Base-by-base conservation (phyloP, 805 yeast species). In the Ogataea pilisensis region DNA sequence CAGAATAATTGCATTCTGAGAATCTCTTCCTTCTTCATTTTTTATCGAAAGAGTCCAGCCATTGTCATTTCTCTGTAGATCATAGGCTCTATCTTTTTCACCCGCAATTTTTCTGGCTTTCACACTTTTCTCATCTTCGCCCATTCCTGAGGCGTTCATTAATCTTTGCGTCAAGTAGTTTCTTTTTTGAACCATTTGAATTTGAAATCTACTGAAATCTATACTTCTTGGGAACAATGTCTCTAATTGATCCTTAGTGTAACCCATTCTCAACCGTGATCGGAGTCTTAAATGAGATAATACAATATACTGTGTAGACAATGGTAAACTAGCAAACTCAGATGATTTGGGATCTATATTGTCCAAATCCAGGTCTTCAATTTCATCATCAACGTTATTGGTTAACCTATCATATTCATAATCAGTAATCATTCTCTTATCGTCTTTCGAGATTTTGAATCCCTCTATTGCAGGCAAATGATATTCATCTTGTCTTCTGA, bases 251-350 rank as follows among this genome's bases (percentile, higher is more conserved):
- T 85, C 89, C 42, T 89, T 86, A 0, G 91, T 72, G 56, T 85
- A 90, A 1, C 99, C 99, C 95, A 93, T 82, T 65, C 99, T 79
- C 58, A 93, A 72, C 43, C 99, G 68, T 0, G 97, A 90, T 46
- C 88, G 74, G 20, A 89, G 65, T 42, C 99, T 63, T 13, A 95
- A 72, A 44, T 86, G 87, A 8, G 93, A 86, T 11, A 93, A 65
- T 3, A 88, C 77, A 76, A 89, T 87, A 57, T 93, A 93, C 57
- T 89, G 96, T 0, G 95, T 81, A 0, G 89, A 76, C 37, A 82
- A 66, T 0, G 99, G 96, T n/a, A 93, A 65, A 17, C 72, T 70
- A 11, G 73, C 69, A 56, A 93, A 93, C 48, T 85, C 89, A 18
- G 75, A 64, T 0, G 97, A 89, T 3, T 80, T 74, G 8, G 96